Conservation (phyloP, 2,329 filamentous ascomycete species). For the Polychaeton citri region DNA sequence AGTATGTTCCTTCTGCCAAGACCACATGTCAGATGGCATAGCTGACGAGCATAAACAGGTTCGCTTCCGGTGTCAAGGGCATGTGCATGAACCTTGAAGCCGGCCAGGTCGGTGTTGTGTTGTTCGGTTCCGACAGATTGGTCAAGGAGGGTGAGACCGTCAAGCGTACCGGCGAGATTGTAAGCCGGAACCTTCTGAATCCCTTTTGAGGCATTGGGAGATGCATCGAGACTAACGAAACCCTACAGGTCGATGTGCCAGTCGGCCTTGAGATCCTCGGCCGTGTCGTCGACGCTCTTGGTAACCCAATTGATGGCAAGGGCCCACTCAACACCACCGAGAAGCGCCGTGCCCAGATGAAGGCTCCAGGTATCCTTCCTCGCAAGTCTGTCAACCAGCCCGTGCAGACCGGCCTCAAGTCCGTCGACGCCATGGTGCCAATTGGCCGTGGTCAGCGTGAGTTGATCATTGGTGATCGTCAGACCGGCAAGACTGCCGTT, state of each 20-base stretch:
- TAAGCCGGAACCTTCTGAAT: too few relatives aligned
- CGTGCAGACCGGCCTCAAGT: conserved; percentile 99
- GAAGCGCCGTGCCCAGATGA: conserved; percentile 93
- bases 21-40: conserved; percentile 3
- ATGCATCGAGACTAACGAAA: background rate
- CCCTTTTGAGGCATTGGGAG: background rate
- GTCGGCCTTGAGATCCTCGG: conserved; percentile 88
- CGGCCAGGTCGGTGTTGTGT: conserved; percentile 99
- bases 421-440: conserved; percentile 97
- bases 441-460: conserved; percentile 99
- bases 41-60: conserved; percentile 42
- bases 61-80: conserved; percentile 98
- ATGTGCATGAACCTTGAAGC: conserved; percentile 99
- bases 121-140: conserved; percentile 99
- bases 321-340: conserved; percentile 85
- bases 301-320: conserved; percentile 99
- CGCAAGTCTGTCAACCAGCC: conserved; percentile 96
- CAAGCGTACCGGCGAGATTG: conserved; percentile 99
- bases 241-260: conserved; percentile 74
- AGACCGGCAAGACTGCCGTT: conserved; percentile 99
- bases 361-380: conserved; percentile 96
- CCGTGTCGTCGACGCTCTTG: conserved; percentile 95
- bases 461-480: conserved; percentile 99
- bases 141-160: conserved; percentile 99
- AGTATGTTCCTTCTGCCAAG: conserved; percentile 51